Evolutionary conservation across 768 basidiomycete genomes (phyloP).

Genomic region (Pholiota microspora): DNA sequence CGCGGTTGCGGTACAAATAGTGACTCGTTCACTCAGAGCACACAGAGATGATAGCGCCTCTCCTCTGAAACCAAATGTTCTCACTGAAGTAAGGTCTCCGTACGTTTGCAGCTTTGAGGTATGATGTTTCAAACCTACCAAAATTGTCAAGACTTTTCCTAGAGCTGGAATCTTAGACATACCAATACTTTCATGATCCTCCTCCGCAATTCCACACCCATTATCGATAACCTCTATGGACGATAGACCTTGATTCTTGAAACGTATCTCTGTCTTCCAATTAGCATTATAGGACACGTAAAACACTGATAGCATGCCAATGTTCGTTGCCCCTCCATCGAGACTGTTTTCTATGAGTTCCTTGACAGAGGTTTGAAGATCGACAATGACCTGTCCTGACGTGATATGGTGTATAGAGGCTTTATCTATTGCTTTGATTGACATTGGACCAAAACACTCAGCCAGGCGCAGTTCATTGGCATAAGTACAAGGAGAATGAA

Average conservation of each 20-base stretch:
- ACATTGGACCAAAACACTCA: no score
- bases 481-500: no score
- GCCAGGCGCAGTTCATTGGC: no score
- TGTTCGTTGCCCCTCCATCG: conserved; percentile 85
- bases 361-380: conserved; percentile 92
- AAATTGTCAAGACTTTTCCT: neutral
- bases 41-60: conserved; percentile 95
- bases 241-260: conserved; percentile 84
- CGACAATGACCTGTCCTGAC: conserved; percentile 92
- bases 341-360: conserved; percentile 96
- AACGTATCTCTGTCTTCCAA: conserved; percentile 68
- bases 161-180: conserved; percentile 22
- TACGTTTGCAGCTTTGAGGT: conserved; percentile 88
- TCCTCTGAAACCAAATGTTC: conserved; percentile 92
- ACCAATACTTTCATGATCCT: conserved; percentile 83
- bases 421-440: conserved; percentile 65
- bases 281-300: neutral
- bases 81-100: conserved; percentile 66
- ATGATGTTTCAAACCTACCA: conserved; percentile 83
- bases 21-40: conserved; percentile 69
- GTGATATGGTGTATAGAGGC: conserved; percentile 85
- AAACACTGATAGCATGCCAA: conserved; percentile 53
- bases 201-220: conserved; percentile 78
- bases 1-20: conserved; percentile 71
- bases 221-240: conserved; percentile 90